Evolutionary conservation across 169 alveolate species (phyloP), one percentile per base, ranked within the genome.

Genomic region (Babesia bovis): DNA sequence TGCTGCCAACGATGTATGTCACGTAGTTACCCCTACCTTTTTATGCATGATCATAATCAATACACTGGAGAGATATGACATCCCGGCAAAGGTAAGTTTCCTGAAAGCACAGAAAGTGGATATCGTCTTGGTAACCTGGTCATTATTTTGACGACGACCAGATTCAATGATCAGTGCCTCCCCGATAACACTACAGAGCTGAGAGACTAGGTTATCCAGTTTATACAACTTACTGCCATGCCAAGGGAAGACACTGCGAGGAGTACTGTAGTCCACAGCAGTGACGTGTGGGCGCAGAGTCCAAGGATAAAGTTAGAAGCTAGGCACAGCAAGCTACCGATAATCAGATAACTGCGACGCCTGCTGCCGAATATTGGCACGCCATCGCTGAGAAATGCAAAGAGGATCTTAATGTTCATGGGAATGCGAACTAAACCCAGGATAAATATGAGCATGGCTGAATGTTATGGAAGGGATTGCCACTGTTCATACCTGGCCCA

Each of bases 161-260:
- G 92, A 87, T 53, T 91, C 95, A 4, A 93, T 94, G 63, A 93
- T 91, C 58, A 91, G 91, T 3, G 95, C 97, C 81, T 92, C 97
- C n/a, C 96, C 95, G 23, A 91, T 88, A 51, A 92, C 97, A 52
- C 85, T 90, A 66, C 94, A 89, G 50, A 79, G 42, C 87, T 79
- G 66, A 9, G 13, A 45, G 15, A 5, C 3, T 63, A 1, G 1
- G 23, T 9, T 69, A 2, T 1, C 52, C 7, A 4, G 3, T 4
- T 19, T 55, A 23, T n/a, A 5, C 70, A 33, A 28, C 82, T 21
- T 28, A 87, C 89, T 30, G 95, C 83, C 38, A 86, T 66, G 28
- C 93, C 91, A 30, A 91, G 84, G 41, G 88, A 83, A 28, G 67
- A 81, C n/a, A 67, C 52, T 33, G 85, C 90, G 40, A 90, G 66